A percentile compares a stretch with the other conserved stretches of the same genome.
phyloP scores from a whole-genome alignment of 768 basidiomycete genomes.

The Naganishia randhawae region DNA sequence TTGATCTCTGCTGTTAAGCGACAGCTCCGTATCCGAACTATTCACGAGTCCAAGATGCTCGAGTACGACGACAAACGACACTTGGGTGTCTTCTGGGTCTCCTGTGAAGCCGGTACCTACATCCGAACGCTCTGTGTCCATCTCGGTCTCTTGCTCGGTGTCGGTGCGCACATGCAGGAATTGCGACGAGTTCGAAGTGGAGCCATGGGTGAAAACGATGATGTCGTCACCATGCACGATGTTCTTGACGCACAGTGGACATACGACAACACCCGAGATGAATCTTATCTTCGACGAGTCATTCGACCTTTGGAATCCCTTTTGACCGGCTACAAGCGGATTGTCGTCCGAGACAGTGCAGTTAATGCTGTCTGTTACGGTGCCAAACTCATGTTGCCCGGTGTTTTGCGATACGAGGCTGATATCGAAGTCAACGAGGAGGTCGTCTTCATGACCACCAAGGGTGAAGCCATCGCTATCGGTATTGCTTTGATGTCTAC shows the following conservation, averaged over 20 bases:
- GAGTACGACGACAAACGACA: slow-evolving; percentile 98
- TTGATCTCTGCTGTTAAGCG: slow-evolving; percentile 98
- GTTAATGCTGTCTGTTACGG: slow-evolving; percentile 99
- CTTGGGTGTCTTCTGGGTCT: slow-evolving; percentile 96
- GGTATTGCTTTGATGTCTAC: slow-evolving; percentile 98
- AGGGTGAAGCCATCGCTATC: slow-evolving; percentile 93
- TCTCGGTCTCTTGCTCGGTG: slow-evolving; percentile 85
- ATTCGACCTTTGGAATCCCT: slow-evolving; percentile 92
- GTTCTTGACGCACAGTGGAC: slow-evolving; percentile 98
- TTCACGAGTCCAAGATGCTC: slow-evolving; percentile 89
- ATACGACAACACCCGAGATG: slow-evolving; percentile 96
- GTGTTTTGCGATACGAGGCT: slow-evolving; percentile 89
- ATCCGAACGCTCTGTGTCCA: slow-evolving; percentile 94
- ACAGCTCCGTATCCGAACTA: slow-evolving; percentile 92
- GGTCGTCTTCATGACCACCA: slow-evolving; percentile 97
- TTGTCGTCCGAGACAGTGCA: slow-evolving; percentile 97
- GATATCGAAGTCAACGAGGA: slow-evolving; percentile 94
- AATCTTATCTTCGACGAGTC: slow-evolving; percentile 91
- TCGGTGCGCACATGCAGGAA: slow-evolving; percentile 99
- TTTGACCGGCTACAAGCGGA: slow-evolving; percentile 92
- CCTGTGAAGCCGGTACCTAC: slow-evolving; percentile 85
- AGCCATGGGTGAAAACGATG: slow-evolving; percentile 95
- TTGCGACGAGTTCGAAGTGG: slow-evolving; percentile 88
- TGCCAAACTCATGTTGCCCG: slow-evolving; percentile 99
- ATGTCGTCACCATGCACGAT: slow-evolving; percentile 99